These are phyloP conservation scores for Tetradesmus obliquus DNA, from an alignment of 139 green algal species.

Conservation along the genomic window DNA sequence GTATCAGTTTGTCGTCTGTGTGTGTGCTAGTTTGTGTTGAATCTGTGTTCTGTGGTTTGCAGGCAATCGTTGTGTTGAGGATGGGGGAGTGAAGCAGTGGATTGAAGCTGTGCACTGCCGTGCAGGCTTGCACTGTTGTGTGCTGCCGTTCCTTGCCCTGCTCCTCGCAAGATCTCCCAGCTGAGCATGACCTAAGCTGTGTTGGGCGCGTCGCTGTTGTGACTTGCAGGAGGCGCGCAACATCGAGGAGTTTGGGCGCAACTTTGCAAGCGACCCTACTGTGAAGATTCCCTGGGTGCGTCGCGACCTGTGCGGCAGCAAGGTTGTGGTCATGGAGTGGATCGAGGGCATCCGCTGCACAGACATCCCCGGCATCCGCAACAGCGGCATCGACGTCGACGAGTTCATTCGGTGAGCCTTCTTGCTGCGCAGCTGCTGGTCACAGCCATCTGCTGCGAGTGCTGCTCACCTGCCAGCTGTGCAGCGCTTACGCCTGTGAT, in stretches of 20 bases:
- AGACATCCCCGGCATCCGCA: constrained; percentile 70
- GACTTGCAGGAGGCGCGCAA: constrained; percentile 92
- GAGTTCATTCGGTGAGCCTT: constrained; percentile 86
- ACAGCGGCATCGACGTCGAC: constrained; percentile 80
- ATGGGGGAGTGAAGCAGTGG: too few relatives aligned
- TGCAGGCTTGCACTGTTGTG: too few relatives aligned
- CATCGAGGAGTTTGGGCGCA: constrained; percentile 77
- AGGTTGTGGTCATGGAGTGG: constrained; percentile 98
- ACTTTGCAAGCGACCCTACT: constrained; percentile 78
- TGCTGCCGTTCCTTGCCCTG: too few relatives aligned
- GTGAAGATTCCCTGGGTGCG: constrained; percentile 99
- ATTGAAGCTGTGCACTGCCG: too few relatives aligned
- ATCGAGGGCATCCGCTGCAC: constrained; percentile 98
- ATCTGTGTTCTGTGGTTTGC: too few relatives aligned
- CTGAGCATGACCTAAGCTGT: too few relatives aligned
- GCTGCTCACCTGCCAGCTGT: not conserved
- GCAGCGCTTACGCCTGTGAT: not conserved
- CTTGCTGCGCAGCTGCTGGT: not conserved
- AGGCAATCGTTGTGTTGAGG: too few relatives aligned
- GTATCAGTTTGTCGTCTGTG: too few relatives aligned
- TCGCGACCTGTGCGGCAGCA: constrained; percentile 77
- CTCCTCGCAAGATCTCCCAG: too few relatives aligned
- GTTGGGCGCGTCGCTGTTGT: not conserved
- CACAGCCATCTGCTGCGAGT: too few relatives aligned
- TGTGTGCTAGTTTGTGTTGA: too few relatives aligned